phyloP scores from a whole-genome alignment of 2,329 filamentous ascomycete species.

The Colletotrichum orbiculare region DNA sequence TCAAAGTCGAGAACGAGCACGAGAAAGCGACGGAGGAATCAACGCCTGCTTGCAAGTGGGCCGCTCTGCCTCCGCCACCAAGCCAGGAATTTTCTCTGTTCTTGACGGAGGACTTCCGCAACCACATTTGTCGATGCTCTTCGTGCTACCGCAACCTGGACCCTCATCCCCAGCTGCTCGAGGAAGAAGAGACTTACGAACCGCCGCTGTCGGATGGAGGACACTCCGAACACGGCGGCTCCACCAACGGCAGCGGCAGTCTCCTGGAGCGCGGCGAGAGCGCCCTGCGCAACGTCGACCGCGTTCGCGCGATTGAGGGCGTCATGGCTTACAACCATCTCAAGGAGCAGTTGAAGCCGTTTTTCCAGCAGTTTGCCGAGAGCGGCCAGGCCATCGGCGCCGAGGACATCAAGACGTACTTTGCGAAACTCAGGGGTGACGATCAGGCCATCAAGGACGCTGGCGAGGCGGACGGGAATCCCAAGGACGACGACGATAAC shows the following conservation, averaged over 20 bases:
- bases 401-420: constrained; percentile 96
- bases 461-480: constrained; percentile 60
- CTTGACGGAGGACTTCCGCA: constrained; percentile 81
- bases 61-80: constrained; percentile 66
- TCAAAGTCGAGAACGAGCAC: constrained; percentile 23
- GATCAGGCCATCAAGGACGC: constrained; percentile 77
- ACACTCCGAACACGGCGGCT: constrained; percentile 64
- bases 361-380: constrained; percentile 93
- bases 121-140: constrained; percentile 83
- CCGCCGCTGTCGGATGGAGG: constrained; percentile 82
- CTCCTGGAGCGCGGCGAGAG: constrained; percentile 93
- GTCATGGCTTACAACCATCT: constrained; percentile 98
- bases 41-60: constrained; percentile 66
- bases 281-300: constrained; percentile 89
- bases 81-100: constrained; percentile 80
- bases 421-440: constrained; percentile 93
- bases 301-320: constrained; percentile 92
- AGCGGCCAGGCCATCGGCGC: constrained; percentile 88
- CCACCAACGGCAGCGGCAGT: constrained; percentile 79
- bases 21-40: constrained; percentile 1
- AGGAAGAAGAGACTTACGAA: constrained; percentile 95
- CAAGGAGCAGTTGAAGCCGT: constrained; percentile 94
- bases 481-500: constrained; percentile 48
- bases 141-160: constrained; percentile 81
- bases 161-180: constrained; percentile 82